A percentile compares a stretch with the other conserved stretches of the same genome.
phyloP scores from a whole-genome alignment of 2,329 filamentous ascomycete species.

The Arthrocladium fulminans region DNA sequence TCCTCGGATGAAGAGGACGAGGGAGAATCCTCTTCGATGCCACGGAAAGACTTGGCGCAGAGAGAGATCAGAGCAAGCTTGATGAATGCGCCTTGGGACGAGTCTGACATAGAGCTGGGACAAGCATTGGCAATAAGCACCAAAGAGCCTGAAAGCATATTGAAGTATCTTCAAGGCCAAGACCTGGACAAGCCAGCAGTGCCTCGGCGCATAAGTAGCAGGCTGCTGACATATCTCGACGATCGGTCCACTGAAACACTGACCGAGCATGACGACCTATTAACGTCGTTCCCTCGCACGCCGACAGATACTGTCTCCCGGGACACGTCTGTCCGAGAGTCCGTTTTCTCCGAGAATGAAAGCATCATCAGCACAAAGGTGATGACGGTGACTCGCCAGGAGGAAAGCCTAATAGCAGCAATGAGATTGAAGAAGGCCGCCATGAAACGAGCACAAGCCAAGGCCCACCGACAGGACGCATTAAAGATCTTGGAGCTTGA shows the following conservation, averaged over 20 bases:
- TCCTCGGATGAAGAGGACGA: slow-evolving; percentile 42
- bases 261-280: slow-evolving; percentile 14
- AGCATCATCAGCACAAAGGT: slow-evolving; percentile 33
- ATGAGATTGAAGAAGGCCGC: slow-evolving; percentile 42
- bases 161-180: not conserved
- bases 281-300: slow-evolving; percentile 12
- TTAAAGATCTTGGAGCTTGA: slow-evolving; percentile 9
- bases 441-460: slow-evolving; percentile 28
- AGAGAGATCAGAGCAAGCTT: slow-evolving; percentile 30
- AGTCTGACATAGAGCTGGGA: slow-evolving; percentile 36
- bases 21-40: slow-evolving; percentile 13
- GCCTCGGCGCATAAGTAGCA: not conserved
- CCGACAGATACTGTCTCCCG: slow-evolving; percentile 9
- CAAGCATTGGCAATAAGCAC: slow-evolving; percentile 33
- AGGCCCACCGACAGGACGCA: slow-evolving; percentile 11
- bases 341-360: slow-evolving; percentile 16
- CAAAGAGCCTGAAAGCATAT: slow-evolving; percentile 9
- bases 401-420: slow-evolving; percentile 44
- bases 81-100: slow-evolving; percentile 27
- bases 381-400: slow-evolving; percentile 46
- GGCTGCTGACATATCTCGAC: slow-evolving; percentile 14
- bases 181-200: not conserved
- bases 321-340: slow-evolving; percentile 14
- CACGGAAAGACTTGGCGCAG: slow-evolving; percentile 13
- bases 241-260: slow-evolving; percentile 12